phyloP scores from a whole-genome alignment of 257 asterid genomes.

The Gentiana dahurica region DNA sequence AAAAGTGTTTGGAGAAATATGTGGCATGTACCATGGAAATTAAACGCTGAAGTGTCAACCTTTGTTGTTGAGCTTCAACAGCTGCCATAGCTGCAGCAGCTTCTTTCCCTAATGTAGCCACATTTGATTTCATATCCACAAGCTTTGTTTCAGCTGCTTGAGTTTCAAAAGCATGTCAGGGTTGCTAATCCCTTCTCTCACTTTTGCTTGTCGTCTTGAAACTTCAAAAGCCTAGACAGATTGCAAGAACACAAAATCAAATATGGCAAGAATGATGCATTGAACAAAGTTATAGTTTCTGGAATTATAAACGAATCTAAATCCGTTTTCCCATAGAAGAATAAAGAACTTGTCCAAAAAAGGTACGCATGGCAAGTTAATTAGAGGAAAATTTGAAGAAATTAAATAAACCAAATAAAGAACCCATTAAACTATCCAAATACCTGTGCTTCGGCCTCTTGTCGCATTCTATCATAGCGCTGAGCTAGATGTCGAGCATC shows the following conservation, averaged over 20 bases:
- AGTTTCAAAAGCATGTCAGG: constrained; percentile 84
- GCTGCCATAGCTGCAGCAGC: constrained; percentile 99
- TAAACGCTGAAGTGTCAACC: constrained; percentile 79
- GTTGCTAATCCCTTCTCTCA: constrained; percentile 82
- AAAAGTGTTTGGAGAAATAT: neutral
- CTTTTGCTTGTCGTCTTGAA: constrained; percentile 73
- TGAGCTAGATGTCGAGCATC: constrained; percentile 99
- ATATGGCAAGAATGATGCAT: neutral
- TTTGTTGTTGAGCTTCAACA: constrained; percentile 96
- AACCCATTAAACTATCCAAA: constrained; percentile 13
- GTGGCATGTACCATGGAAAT: constrained; percentile 66
- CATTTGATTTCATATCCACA: constrained; percentile 61
- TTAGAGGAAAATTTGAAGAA: neutral
- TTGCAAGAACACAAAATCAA: constrained; percentile 25
- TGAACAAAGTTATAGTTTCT: no score
- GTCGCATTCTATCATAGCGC: constrained; percentile 94
- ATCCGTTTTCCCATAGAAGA: no score
- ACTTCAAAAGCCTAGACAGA: constrained; percentile 98
- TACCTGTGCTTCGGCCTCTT: constrained; percentile 99
- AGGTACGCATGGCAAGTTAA: no score
- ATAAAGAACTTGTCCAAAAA: no score
- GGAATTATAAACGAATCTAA: no score
- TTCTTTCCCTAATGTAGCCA: constrained; percentile 84
- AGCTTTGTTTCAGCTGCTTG: constrained; percentile 79
- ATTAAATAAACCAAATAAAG: neutral